Percentiles rank a stretch among this genome's conserved stretches.
Evolutionary conservation across 768 basidiomycete species (phyloP).

Genomic region (Phanerochaete sordida): DNA sequence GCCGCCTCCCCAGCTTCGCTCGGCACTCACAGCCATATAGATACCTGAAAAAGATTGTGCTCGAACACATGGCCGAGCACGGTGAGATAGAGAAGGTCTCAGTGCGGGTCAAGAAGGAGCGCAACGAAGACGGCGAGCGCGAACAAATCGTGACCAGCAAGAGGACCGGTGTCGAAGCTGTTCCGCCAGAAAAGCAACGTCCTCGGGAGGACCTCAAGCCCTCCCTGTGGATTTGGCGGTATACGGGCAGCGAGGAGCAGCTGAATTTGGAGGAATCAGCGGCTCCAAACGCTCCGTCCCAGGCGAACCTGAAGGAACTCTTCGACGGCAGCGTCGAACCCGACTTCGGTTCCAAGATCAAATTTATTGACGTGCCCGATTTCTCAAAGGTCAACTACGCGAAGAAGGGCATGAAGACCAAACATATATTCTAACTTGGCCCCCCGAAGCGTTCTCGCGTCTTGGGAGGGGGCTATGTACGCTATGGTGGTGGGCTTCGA

Average conservation of each 20-base stretch:
- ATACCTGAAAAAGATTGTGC: constrained; percentile 22
- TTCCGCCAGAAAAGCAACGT: not conserved
- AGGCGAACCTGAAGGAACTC: not conserved
- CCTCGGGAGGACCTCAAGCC: not conserved
- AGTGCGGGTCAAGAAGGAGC: not conserved
- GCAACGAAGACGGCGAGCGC: not conserved
- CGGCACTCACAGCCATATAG: not conserved
- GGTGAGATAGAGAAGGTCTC: constrained; percentile 20
- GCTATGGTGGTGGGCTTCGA: too few relatives aligned
- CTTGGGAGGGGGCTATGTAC: too few relatives aligned
- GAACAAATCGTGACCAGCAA: not conserved
- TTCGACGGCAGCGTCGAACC: not conserved
- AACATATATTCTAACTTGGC: too few relatives aligned
- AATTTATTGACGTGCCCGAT: not conserved
- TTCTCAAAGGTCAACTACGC: not conserved
- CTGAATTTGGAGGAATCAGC: not conserved
- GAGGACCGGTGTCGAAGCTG: not conserved
- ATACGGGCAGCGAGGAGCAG: not conserved
- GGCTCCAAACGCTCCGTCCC: not conserved
- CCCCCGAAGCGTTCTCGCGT: too few relatives aligned
- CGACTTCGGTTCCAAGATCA: not conserved
- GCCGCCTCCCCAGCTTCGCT: not conserved
- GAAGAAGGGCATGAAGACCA: not conserved
- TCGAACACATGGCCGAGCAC: constrained; percentile 17
- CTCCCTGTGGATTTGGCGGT: constrained; percentile 5